Evolutionary conservation across 331 rosid genomes (phyloP).

Genomic region (Malus hybrid): DNA sequence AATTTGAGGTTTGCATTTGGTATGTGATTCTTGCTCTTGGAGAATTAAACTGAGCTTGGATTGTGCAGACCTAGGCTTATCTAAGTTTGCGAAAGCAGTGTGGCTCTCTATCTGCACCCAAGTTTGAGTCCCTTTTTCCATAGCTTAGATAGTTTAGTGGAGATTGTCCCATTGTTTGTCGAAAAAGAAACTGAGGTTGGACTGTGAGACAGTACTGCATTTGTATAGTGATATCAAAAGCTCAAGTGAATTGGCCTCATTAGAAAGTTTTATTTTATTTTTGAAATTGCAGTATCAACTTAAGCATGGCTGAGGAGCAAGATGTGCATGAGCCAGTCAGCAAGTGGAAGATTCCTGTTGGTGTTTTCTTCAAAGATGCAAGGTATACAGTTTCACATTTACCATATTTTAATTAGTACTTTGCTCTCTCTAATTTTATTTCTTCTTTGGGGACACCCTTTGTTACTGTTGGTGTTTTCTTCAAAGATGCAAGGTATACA

Average conservation of each 20-base stretch:
- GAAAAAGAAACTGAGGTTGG: background rate
- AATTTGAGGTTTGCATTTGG: background rate
- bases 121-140: too few species aligned
- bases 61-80: background rate
- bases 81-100: background rate
- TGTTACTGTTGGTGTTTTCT: slow-evolving; percentile 53
- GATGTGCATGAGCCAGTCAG: slow-evolving; percentile 18
- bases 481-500: slow-evolving; percentile 69
- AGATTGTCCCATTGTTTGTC: background rate
- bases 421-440: background rate
- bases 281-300: background rate
- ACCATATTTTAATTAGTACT: background rate
- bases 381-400: slow-evolving; percentile 31
- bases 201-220: background rate
- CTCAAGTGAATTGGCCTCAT: background rate
- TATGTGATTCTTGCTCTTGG: background rate
- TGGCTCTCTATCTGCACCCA: background rate
- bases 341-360: slow-evolving; percentile 49
- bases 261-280: background rate
- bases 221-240: background rate
- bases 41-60: background rate
- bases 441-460: background rate
- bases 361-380: slow-evolving; percentile 81
- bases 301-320: slow-evolving; percentile 34
- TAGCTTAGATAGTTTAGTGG: background rate